Base-by-base conservation (phyloP, 306 rosid genomes). In the Clitoria ternatea region DNA sequence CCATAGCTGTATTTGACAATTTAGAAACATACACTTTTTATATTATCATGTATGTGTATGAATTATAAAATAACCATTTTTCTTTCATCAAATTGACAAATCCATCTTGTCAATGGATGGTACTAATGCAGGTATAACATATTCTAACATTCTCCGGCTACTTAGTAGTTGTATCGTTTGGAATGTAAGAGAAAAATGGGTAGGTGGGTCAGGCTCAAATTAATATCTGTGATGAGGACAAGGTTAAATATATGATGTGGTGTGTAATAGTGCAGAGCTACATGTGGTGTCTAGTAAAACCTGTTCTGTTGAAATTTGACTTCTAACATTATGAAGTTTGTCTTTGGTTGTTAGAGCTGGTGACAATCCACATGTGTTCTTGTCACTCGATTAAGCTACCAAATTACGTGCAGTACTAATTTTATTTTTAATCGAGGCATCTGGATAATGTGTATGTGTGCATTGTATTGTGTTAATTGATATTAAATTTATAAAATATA, bases 211-310 rank as follows among this genome's bases (percentile, higher is more conserved):
- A 55, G 55, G 55, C 62, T 63, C 30, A 76, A 42, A 40, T 29
- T 67, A 68, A 61, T 64, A 47, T 47, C 74, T 20, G 5, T 43
- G 66, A 48, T 49, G 78, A 54, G 65, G 69, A 78, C 64, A 74
- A 74, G 67, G 52, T 12, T 39, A 64, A 61, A 56, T 48, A 56
- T 48, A 45, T 73, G 79, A 32, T 70, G 82, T 77, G 82, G 81
- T 72, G 71, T 65, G 63, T 49, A 61, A 74, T 60, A 36, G 81
- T 45, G 70, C 79, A 78, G 76, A 79, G 54, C 29, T 66, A 60
- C 42, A 29, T 75, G 87, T 83, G 84, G 84, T 66, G 72, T 66
- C 15, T 20, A 57, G 74, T 71, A 70, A 79, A 74, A 63, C 78
- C 35, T 47, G 17, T 54, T 42, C 43, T 20, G 7, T 39, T 66